Evolutionary conservation across 306 rosid genomes (phyloP).

Genomic region (Dryas octopetala): DNA sequence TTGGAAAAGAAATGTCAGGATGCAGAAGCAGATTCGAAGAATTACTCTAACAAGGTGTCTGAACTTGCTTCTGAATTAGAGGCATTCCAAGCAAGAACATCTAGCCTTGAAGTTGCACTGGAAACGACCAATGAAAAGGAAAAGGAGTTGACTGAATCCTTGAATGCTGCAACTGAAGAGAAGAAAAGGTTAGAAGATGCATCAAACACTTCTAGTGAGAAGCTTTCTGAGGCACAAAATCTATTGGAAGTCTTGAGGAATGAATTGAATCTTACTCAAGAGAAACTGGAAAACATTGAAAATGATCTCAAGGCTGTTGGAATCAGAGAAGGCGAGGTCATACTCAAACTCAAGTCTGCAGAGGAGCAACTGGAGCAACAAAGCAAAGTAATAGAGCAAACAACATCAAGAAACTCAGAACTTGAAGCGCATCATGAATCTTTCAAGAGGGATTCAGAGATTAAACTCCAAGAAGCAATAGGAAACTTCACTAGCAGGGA

Average conservation of each 20-base stretch:
- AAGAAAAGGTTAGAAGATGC: conserved; percentile 64
- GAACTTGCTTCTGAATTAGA: conserved; percentile 69
- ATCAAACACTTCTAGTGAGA: conserved; percentile 46
- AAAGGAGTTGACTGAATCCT: conserved; percentile 54
- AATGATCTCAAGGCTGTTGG: conserved; percentile 57
- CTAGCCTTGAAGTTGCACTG: conserved; percentile 61
- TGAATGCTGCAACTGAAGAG: conserved; percentile 54
- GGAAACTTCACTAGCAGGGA: conserved; percentile 54
- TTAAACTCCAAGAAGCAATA: conserved; percentile 64
- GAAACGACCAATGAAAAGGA: conserved; percentile 59
- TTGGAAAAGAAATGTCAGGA: conserved; percentile 58
- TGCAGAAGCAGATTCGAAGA: conserved; percentile 58
- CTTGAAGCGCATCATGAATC: conserved; percentile 72
- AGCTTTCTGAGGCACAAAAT: conserved; percentile 75
- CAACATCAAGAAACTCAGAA: conserved; percentile 57
- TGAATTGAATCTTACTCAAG: conserved; percentile 73
- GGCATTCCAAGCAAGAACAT: conserved; percentile 56
- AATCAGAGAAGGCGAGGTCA: conserved; percentile 57
- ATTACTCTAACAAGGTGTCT: conserved; percentile 48
- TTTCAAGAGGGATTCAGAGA: conserved; percentile 61
- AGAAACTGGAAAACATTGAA: conserved; percentile 60
- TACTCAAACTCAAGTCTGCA: conserved; percentile 56
- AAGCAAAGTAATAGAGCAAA: conserved; percentile 49
- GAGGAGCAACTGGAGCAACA: conserved; percentile 64
- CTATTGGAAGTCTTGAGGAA: conserved; percentile 62